A percentile compares a stretch with the other conserved stretches of the same genome.
These are phyloP conservation scores for Hemisphaericaspora xylofermentans DNA, from an alignment of 1,139 yeast genomes.

Conservation along the genomic window DNA sequence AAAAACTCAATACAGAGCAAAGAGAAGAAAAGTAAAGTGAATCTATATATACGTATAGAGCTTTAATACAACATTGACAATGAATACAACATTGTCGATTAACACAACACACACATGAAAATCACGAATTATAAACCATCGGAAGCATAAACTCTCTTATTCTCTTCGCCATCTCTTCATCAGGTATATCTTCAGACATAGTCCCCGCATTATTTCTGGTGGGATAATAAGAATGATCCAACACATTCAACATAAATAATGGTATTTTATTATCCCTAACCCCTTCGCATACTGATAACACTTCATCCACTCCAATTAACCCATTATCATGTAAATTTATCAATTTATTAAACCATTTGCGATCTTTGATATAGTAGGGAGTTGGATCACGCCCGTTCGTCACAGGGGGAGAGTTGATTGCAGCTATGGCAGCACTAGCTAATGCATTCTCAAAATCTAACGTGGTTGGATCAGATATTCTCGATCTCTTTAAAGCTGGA, in stretches of 20 bases:
- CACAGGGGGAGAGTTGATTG: conserved; percentile 34
- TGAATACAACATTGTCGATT: too few relatives aligned
- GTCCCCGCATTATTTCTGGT: conserved; percentile 20
- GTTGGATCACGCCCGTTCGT: conserved; percentile 23
- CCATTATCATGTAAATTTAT: conserved; percentile 31
- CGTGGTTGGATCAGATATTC: conserved; percentile 15
- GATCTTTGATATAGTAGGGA: conserved; percentile 36
- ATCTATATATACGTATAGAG: neutral
- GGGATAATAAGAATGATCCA: conserved; percentile 35
- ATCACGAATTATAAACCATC: conserved; percentile 24
- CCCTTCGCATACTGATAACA: conserved; percentile 38
- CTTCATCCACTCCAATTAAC: conserved; percentile 32
- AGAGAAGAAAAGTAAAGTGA: neutral
- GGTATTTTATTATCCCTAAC: conserved; percentile 44
- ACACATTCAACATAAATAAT: conserved; percentile 37
- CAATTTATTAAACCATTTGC: conserved; percentile 43
- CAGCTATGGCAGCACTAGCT: conserved; percentile 36
- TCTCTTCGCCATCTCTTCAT: conserved; percentile 35
- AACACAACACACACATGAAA: too few relatives aligned
- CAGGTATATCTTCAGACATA: conserved; percentile 24
- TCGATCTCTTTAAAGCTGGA: conserved; percentile 29
- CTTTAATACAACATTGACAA: neutral
- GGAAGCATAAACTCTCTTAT: conserved; percentile 40
- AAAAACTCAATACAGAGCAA: neutral
- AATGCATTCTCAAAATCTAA: conserved; percentile 33